These are phyloP conservation scores for Cicer arietinum DNA, from an alignment of 306 rosid species.

Conservation along the genomic window DNA sequence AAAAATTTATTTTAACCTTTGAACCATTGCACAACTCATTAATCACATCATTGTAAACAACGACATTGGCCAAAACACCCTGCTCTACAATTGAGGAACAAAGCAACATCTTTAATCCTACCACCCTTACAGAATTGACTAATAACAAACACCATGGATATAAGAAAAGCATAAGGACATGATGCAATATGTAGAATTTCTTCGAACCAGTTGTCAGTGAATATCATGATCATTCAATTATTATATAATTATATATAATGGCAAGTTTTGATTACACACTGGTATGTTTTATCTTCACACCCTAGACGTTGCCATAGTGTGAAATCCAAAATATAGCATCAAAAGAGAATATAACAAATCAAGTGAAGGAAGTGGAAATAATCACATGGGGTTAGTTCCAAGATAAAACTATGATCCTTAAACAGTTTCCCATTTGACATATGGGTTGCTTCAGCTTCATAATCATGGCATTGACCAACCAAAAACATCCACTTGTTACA, in stretches of 20 bases:
- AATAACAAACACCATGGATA: background rate
- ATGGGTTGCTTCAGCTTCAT: constrained; percentile 38
- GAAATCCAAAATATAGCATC: constrained; percentile 21
- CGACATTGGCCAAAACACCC: too few relatives aligned
- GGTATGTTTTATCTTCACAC: background rate
- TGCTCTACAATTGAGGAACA: background rate
- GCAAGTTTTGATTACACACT: too few relatives aligned
- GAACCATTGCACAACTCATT: too few relatives aligned
- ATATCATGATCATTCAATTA: background rate
- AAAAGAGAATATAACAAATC: background rate
- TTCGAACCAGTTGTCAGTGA: background rate
- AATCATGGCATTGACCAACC: constrained; percentile 33
- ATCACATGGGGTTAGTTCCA: constrained; percentile 35
- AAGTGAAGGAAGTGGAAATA: background rate
- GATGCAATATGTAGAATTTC: background rate
- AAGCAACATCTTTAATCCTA: background rate
- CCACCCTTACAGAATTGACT: background rate
- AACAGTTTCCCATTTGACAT: constrained; percentile 32
- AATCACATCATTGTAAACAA: too few relatives aligned
- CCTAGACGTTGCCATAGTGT: background rate
- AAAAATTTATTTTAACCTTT: too few relatives aligned
- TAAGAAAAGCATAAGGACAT: background rate
- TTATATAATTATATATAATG: too few relatives aligned
- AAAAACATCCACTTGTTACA: constrained; percentile 35
- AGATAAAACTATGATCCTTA: constrained; percentile 29